Evolutionary conservation across 805 yeast species (phyloP).

Genomic region (Saturnispora gosingensis): DNA sequence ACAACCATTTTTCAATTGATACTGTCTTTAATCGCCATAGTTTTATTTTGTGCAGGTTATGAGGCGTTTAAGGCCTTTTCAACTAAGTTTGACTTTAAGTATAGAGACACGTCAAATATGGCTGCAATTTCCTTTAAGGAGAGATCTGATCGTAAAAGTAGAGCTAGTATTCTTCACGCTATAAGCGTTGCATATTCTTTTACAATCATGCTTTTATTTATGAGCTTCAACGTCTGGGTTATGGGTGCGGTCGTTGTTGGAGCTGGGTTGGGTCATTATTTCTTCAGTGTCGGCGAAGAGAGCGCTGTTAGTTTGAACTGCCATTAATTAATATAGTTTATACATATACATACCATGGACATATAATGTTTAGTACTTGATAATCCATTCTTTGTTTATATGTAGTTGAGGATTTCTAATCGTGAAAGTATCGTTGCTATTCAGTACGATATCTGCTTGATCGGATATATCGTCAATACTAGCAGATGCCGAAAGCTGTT

Average conservation of each 20-base stretch:
- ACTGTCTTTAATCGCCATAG: slow-evolving; percentile 27
- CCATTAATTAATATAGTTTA: slow-evolving; percentile 14
- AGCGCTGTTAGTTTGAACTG: slow-evolving; percentile 19
- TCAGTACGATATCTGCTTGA: not conserved
- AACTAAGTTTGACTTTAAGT: slow-evolving; percentile 17
- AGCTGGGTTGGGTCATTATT: slow-evolving; percentile 31
- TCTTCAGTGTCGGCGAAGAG: slow-evolving; percentile 17
- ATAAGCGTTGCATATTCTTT: slow-evolving; percentile 35
- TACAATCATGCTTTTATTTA: slow-evolving; percentile 38
- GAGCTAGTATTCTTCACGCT: slow-evolving; percentile 30
- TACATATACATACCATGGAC: not conserved
- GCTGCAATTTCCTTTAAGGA: slow-evolving; percentile 12
- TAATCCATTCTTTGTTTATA: slow-evolving; percentile 39
- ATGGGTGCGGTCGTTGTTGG: slow-evolving; percentile 37
- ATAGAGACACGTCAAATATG: slow-evolving; percentile 2
- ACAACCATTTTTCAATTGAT: slow-evolving; percentile 27
- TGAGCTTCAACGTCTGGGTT: slow-evolving; percentile 40
- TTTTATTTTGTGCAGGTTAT: slow-evolving; percentile 27
- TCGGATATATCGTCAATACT: slow-evolving; percentile 5
- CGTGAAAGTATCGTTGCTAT: slow-evolving; percentile 23
- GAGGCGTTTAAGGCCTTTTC: slow-evolving; percentile 28
- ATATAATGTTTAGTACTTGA: slow-evolving; percentile 10
- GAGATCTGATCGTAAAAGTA: slow-evolving; percentile 19
- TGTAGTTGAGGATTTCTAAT: slow-evolving; percentile 45
- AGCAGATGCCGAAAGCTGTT: not conserved